Evolutionary conservation across 2,329 filamentous ascomycete species (phyloP), one percentile per base, ranked within the genome.

Genomic region (Fusarium albidum): DNA sequence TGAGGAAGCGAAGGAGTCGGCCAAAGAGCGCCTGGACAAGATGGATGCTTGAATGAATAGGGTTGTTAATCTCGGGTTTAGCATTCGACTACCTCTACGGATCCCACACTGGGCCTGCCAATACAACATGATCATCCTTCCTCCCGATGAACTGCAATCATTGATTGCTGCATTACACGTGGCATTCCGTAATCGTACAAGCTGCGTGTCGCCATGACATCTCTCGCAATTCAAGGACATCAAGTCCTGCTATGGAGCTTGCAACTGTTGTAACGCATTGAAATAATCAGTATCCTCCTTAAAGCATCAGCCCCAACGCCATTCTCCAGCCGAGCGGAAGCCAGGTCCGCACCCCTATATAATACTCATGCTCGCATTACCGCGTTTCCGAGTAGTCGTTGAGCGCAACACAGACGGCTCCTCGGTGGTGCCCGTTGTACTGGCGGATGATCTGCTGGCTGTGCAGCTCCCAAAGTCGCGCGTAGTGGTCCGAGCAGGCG

Each of bases 351-450:
- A 57, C 46, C 41, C 47, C 48, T 60, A 41, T 51, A 21, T 40
- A 45, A 31, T 47, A 35, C 49, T 41, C 45, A 49, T 43, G 38
- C 33, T 28, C 35, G n/a, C 32, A 39, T 68, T 54, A 75, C 14
- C 81, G 77, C 28, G 81, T 77, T 72, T 86, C 83, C 11, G 83
- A 86, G 71, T 92, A 92, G 70, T 97, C 93, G 71, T 97, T 97
- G 60, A 97, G 78, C 12, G 93, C 93, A 31, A 97, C 93, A 69
- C 93, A 96, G 1, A 96, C 92, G 5, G 92, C 91, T 35, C 93
- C 93, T 29, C 93, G 83, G 71, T 97, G 93, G 70, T 97, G 93
- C 7, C 93, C 93, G 70, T 96, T 96, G 72, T 97, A 97, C 77
- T 97, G 93, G 39, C 93, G 83, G 66, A 97, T 97, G 61, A 97